Percentiles rank a stretch among this genome's conserved stretches.
phyloP scores from a whole-genome alignment of 305 asterid species.

The Withania somnifera region DNA sequence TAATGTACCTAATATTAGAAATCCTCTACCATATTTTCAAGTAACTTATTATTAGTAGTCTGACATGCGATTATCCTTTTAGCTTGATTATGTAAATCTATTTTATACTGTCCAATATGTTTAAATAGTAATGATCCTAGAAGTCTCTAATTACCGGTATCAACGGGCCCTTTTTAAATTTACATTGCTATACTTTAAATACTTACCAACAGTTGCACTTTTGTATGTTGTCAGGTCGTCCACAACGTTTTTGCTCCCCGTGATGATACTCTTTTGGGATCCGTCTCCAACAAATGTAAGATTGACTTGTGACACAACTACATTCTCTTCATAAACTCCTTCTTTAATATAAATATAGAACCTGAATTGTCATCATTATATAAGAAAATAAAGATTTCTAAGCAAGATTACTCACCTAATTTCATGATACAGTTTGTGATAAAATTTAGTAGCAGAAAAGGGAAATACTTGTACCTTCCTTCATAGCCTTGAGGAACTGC shows the following conservation, averaged over 20 bases:
- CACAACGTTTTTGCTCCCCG: slow-evolving; percentile 55
- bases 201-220: slow-evolving; percentile 78
- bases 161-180: too few relatives aligned
- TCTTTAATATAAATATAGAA: slow-evolving; percentile 56
- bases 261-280: slow-evolving; percentile 70
- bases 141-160: too few relatives aligned
- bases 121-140: too few relatives aligned
- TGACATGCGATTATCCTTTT: neutral
- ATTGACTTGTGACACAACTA: slow-evolving; percentile 45
- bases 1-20: neutral
- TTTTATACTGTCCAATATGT: neutral
- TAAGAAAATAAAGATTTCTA: neutral
- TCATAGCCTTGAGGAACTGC: slow-evolving; percentile 44
- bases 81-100: neutral
- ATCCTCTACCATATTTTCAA: neutral
- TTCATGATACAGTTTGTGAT: neutral
- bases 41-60: neutral
- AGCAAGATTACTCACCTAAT: neutral
- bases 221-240: slow-evolving; percentile 64
- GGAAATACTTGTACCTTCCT: slow-evolving; percentile 45
- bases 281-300: slow-evolving; percentile 84
- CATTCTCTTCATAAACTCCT: slow-evolving; percentile 66
- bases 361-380: slow-evolving; percentile 27
- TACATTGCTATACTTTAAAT: neutral
- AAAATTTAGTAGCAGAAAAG: neutral